Evolutionary conservation across 495 filamentous ascomycete genomes (phyloP).

Genomic region (Neurospora sp.): DNA sequence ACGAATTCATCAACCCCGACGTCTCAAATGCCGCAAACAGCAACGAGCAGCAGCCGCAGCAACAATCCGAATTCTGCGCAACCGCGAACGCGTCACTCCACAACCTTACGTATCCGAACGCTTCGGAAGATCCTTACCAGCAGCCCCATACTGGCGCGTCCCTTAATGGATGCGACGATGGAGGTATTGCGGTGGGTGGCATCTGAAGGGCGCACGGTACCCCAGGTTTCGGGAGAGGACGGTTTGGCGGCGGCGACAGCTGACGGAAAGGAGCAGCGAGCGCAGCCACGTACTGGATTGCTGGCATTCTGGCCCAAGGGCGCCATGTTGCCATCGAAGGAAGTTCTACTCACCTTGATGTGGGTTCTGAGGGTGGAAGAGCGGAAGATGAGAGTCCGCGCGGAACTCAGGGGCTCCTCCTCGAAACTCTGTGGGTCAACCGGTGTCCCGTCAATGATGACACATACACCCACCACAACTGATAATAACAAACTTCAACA

Average conservation of each 20-base stretch:
- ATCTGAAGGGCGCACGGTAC: constrained; percentile 36
- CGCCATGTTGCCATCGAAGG: constrained; percentile 39
- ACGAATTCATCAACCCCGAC: constrained; percentile 41
- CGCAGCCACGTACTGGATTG: constrained; percentile 21
- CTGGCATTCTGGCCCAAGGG: constrained; percentile 30
- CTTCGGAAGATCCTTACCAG: constrained; percentile 54
- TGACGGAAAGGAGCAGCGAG: constrained; percentile 23
- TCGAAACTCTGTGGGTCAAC: constrained; percentile 14
- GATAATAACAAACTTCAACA: not conserved
- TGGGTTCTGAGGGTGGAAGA: constrained; percentile 42
- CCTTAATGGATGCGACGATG: constrained; percentile 83
- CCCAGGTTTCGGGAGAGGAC: constrained; percentile 30
- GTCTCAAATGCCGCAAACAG: constrained; percentile 26
- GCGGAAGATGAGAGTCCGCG: constrained; percentile 23
- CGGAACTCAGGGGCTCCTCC: constrained; percentile 7
- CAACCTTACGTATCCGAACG: constrained; percentile 39
- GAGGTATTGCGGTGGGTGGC: constrained; percentile 63
- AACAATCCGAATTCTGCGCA: constrained; percentile 28
- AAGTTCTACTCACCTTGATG: constrained; percentile 41
- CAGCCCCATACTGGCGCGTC: constrained; percentile 89
- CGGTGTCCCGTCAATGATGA: constrained; percentile 12
- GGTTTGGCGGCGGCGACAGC: constrained; percentile 22
- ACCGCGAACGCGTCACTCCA: constrained; percentile 31
- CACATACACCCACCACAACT: constrained; percentile 9
- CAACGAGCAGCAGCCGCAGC: constrained; percentile 22